These are phyloP conservation scores for Limnanthes douglasii DNA, from an alignment of 345 rosid species.

Conservation along the genomic window DNA sequence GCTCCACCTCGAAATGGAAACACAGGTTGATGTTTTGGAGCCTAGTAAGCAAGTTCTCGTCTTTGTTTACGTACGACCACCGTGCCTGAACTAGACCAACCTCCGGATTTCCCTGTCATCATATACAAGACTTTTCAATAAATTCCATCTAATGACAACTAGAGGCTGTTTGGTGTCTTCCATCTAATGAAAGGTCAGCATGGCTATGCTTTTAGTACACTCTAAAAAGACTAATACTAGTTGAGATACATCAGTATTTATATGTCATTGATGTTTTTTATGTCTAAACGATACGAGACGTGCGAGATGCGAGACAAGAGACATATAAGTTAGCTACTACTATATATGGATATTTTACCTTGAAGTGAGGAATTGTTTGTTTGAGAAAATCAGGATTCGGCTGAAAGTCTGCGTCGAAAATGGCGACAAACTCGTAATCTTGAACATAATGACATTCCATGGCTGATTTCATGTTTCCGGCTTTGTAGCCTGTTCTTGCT, in stretches of 20 bases:
- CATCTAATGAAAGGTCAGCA: too few species aligned
- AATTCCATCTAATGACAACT: too few species aligned
- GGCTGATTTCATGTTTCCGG: constrained; percentile 82
- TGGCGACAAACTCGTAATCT: constrained; percentile 62
- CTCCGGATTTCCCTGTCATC: constrained; percentile 71
- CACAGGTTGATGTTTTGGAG: constrained; percentile 50
- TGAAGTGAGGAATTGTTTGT: constrained; percentile 63
- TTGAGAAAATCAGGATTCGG: constrained; percentile 61
- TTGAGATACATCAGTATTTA: too few species aligned
- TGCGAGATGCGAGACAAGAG: too few species aligned
- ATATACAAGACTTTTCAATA: too few species aligned
- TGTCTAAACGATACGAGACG: too few species aligned
- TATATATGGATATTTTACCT: constrained; percentile 22
- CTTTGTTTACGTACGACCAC: constrained; percentile 59
- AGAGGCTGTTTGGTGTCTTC: too few species aligned
- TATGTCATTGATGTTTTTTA: too few species aligned
- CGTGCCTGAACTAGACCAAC: constrained; percentile 64
- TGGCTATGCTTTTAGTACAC: too few species aligned
- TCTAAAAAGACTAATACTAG: too few species aligned
- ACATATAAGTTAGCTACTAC: too few species aligned
- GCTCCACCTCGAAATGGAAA: constrained; percentile 66
- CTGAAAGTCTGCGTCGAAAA: constrained; percentile 82
- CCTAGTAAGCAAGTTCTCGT: constrained; percentile 44
- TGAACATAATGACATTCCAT: constrained; percentile 66
- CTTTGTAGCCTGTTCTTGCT: constrained; percentile 71